phyloP scores from a whole-genome alignment of 1,284 basidiomycete species.

The Agaricales sp. region DNA sequence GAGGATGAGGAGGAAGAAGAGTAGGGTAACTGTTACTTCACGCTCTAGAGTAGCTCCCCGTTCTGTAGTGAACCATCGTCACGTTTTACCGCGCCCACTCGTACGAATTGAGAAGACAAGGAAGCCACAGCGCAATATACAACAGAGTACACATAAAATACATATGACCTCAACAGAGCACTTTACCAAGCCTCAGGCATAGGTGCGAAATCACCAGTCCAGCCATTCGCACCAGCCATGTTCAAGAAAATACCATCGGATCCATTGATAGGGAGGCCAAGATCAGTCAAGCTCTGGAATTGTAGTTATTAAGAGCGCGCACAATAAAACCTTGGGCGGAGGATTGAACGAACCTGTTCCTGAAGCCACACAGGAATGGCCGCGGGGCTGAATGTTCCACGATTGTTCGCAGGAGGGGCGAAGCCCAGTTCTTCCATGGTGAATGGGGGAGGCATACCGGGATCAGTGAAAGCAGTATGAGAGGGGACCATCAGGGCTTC shows the following conservation, averaged over 20 bases:
- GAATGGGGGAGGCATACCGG: conserved; percentile 51
- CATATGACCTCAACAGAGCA: not conserved
- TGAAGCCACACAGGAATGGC: conserved; percentile 75
- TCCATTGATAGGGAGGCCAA: conserved; percentile 82
- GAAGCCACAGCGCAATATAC: conserved; percentile 10
- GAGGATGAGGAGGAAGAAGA: conserved; percentile 42
- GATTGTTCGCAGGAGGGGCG: conserved; percentile 56
- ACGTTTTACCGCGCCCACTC: too few relatives aligned
- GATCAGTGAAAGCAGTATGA: conserved; percentile 39
- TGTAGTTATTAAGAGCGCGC: conserved; percentile 6
- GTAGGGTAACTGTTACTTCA: not conserved
- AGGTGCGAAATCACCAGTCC: conserved; percentile 61
- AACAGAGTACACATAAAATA: conserved; percentile 3
- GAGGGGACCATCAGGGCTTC: conserved; percentile 44
- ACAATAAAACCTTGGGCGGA: conserved; percentile 8
- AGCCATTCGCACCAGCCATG: conserved; percentile 56
- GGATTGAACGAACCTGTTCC: conserved; percentile 47
- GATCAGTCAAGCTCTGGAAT: conserved; percentile 71
- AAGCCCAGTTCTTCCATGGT: conserved; percentile 79
- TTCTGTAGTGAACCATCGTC: not conserved
- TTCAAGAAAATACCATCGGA: conserved; percentile 84
- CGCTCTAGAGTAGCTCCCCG: conserved; percentile 4
- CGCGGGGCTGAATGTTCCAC: conserved; percentile 61
- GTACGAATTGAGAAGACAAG: too few relatives aligned
- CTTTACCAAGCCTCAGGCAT: conserved; percentile 72